These are phyloP conservation scores for Moringa oleifera DNA, from an alignment of 345 rosid genomes.

Conservation along the genomic window DNA sequence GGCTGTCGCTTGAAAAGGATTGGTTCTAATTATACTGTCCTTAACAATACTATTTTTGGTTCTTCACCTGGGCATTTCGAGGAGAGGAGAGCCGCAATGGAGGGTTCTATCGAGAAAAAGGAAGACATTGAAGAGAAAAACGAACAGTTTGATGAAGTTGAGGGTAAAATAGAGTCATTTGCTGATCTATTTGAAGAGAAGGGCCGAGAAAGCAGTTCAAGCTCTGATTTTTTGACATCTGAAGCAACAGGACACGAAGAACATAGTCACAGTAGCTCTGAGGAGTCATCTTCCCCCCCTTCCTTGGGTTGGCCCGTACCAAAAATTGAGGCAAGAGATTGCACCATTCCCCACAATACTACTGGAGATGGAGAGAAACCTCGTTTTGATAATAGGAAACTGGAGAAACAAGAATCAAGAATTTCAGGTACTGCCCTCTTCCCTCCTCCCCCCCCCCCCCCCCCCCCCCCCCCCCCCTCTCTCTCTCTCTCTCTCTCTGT, in stretches of 20 bases:
- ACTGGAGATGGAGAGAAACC: constrained; percentile 29
- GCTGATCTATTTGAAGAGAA: constrained; percentile 47
- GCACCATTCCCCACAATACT: constrained; percentile 29
- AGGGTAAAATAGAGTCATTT: constrained; percentile 33
- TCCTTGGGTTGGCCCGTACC: constrained; percentile 42
- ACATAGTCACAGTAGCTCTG: constrained; percentile 57
- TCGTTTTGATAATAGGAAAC: constrained; percentile 25
- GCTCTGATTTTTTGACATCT: constrained; percentile 67
- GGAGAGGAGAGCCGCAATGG: constrained; percentile 33
- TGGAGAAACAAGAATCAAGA: constrained; percentile 40
- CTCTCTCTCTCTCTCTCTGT: no score
- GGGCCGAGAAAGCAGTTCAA: constrained; percentile 64
- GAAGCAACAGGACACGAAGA: constrained; percentile 55
- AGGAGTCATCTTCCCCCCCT: constrained; percentile 57
- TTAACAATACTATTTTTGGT: constrained; percentile 45
- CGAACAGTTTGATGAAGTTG: constrained; percentile 23
- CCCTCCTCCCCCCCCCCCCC: no score
- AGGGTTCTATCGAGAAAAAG: constrained; percentile 31
- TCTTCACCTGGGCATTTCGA: constrained; percentile 32
- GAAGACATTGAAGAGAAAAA: constrained; percentile 27
- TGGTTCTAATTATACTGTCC: constrained; percentile 28
- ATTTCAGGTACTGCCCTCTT: constrained; percentile 60
- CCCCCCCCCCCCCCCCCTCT: no score
- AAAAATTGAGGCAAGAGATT: constrained; percentile 38
- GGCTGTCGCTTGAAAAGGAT: constrained; percentile 32